Percentiles rank a stretch among this genome's conserved stretches.
Evolutionary conservation across 306 rosid genomes (phyloP).

Genomic region (Vigna hirtella): DNA sequence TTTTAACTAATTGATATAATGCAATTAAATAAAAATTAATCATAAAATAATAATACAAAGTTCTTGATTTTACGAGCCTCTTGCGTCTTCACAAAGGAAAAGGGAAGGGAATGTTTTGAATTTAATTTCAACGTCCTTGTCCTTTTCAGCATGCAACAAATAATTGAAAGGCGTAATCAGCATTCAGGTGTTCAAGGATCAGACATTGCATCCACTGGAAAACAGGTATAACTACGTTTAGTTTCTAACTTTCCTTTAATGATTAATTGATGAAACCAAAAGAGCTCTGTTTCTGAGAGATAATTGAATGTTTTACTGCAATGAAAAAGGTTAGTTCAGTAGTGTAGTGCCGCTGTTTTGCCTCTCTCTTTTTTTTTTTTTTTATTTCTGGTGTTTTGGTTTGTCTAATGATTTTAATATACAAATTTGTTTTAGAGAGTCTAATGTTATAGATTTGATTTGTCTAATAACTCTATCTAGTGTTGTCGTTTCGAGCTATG

Average conservation of each 20-base stretch:
- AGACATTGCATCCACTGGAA: background rate
- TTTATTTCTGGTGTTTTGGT: background rate
- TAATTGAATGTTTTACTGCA: background rate
- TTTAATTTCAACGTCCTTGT: background rate
- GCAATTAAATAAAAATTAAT: too few species aligned
- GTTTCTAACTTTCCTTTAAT: background rate
- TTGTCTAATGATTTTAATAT: background rate
- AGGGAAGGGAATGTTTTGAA: background rate
- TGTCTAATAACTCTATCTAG: background rate
- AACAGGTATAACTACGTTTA: slow-evolving; percentile 24
- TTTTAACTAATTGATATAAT: too few species aligned
- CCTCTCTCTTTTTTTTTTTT: too few species aligned
- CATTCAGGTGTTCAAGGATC: background rate
- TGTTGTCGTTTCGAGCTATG: background rate
- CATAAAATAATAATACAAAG: too few species aligned
- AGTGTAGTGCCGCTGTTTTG: background rate
- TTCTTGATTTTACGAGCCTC: too few species aligned
- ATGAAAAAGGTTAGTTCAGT: background rate
- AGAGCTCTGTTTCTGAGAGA: background rate
- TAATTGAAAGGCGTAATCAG: slow-evolving; percentile 34
- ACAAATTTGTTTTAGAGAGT: background rate
- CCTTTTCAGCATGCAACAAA: slow-evolving; percentile 30
- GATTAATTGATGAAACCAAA: background rate
- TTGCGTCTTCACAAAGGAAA: too few species aligned
- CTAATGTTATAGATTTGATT: slow-evolving; percentile 11